Evolutionary conservation across 78 protist species (phyloP).

Genomic region (Bodo saltans): DNA sequence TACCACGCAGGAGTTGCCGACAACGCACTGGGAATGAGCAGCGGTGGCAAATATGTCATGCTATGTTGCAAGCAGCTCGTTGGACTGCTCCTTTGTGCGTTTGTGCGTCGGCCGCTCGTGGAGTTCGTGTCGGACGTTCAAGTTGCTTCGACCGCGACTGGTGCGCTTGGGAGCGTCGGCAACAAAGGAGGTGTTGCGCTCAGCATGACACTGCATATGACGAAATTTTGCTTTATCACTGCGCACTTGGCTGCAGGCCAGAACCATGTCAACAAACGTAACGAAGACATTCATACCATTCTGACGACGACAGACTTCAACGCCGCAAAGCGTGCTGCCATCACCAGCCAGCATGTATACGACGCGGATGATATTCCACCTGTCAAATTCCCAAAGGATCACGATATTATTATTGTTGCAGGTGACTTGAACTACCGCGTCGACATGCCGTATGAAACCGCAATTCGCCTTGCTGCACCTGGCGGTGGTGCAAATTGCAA

Average conservation of each 20-base stretch:
- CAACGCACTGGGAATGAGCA: too few relatives aligned
- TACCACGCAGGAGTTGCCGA: too few relatives aligned
- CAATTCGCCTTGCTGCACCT: too few relatives aligned
- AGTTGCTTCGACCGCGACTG: constrained; percentile 42
- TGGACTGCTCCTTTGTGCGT: background rate
- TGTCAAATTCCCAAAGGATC: background rate
- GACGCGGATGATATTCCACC: background rate
- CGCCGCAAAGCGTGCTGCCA: background rate
- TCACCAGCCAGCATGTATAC: background rate
- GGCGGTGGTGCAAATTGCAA: too few relatives aligned
- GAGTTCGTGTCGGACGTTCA: background rate
- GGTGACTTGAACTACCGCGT: constrained; percentile 64
- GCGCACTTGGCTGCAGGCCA: constrained; percentile 77
- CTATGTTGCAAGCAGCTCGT: background rate
- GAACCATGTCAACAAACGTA: constrained; percentile 75
- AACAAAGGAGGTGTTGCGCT: constrained; percentile 57
- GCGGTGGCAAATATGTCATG: too few relatives aligned
- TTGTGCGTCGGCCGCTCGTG: background rate
- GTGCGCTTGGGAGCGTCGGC: constrained; percentile 84
- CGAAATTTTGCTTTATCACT: constrained; percentile 84
- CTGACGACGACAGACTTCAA: background rate
- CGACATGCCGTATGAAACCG: constrained; percentile 22
- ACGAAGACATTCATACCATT: constrained; percentile 47
- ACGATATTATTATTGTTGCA: constrained; percentile 29
- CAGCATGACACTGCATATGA: constrained; percentile 61